These are phyloP conservation scores for Sechiopsis laciniata DNA, from an alignment of 306 rosid genomes.

Conservation along the genomic window DNA sequence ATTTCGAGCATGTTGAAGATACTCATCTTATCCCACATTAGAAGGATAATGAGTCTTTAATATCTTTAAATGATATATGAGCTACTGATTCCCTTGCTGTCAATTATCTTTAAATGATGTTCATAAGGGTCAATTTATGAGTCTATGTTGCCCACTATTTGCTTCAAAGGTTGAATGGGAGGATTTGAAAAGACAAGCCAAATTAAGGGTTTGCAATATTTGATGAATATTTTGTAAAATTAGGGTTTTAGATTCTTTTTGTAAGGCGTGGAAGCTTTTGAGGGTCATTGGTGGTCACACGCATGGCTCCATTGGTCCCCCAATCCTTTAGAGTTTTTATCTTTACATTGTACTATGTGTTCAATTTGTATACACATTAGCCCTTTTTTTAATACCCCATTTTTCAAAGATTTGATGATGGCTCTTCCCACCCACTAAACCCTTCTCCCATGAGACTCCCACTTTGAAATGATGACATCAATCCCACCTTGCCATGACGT, in stretches of 20 bases:
- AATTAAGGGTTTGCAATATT: not conserved
- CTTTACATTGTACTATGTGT: no score
- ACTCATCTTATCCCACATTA: no score
- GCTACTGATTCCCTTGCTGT: no score
- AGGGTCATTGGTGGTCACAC: slow-evolving; percentile 63
- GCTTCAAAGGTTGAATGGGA: not conserved
- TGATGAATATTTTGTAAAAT: not conserved
- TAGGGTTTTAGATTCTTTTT: slow-evolving; percentile 8
- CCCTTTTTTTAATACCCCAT: slow-evolving; percentile 3
- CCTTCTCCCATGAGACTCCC: slow-evolving; percentile 34
- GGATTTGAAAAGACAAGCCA: not conserved
- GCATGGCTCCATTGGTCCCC: slow-evolving; percentile 76
- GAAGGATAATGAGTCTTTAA: no score
- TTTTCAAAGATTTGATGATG: no score
- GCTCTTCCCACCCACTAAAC: slow-evolving; percentile 41
- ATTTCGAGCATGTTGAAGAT: no score
- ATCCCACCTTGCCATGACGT: slow-evolving; percentile 85
- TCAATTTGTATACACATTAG: not conserved
- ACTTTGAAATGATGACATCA: slow-evolving; percentile 57
- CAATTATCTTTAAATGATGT: no score
- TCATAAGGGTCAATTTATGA: not conserved
- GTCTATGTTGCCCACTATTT: not conserved
- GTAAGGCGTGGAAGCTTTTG: slow-evolving; percentile 28
- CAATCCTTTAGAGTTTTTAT: slow-evolving; percentile 14
- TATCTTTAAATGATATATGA: no score